Evolutionary conservation across 768 basidiomycete genomes (phyloP).

Genomic region (Rhodotorula diobovata): DNA sequence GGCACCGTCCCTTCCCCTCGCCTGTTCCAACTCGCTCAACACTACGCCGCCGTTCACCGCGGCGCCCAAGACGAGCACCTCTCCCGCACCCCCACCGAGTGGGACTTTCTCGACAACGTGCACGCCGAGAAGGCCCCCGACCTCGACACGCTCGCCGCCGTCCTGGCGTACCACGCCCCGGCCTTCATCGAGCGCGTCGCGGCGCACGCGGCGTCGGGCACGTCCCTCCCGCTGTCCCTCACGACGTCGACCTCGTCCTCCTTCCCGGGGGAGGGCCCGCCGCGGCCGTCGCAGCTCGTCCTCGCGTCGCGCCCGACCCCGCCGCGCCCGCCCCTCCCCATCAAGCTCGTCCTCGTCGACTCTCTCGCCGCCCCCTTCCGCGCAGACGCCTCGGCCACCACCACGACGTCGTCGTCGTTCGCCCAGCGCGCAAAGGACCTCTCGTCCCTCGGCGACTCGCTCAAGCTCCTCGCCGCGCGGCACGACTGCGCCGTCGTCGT

Average conservation of each 20-base stretch:
- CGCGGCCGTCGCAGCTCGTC: constrained; percentile 51
- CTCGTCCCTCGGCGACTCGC: constrained; percentile 60
- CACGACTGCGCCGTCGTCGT: constrained; percentile 70
- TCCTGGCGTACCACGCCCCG: constrained; percentile 48
- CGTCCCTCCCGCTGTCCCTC: constrained; percentile 42
- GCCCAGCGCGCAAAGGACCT: constrained; percentile 70
- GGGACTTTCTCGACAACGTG: constrained; percentile 46
- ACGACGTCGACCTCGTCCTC: neutral
- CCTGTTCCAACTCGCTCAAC: constrained; percentile 47
- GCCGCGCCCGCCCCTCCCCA: constrained; percentile 60
- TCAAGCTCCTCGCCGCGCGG: constrained; percentile 66
- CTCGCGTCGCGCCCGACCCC: constrained; percentile 52
- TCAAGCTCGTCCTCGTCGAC: constrained; percentile 79
- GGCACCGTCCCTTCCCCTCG: constrained; percentile 64
- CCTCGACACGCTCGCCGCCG: constrained; percentile 48
- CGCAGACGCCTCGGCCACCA: constrained; percentile 56
- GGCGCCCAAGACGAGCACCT: neutral
- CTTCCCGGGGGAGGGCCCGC: constrained; percentile 58
- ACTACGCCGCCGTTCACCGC: constrained; percentile 41
- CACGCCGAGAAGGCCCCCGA: constrained; percentile 57
- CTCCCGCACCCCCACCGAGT: constrained; percentile 21
- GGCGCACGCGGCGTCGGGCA: constrained; percentile 48
- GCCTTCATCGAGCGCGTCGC: constrained; percentile 43
- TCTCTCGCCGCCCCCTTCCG: constrained; percentile 82
- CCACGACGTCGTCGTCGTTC: constrained; percentile 51